These are phyloP conservation scores for Populus tomentosa DNA, from an alignment of 441 rosid species.

Conservation along the genomic window DNA sequence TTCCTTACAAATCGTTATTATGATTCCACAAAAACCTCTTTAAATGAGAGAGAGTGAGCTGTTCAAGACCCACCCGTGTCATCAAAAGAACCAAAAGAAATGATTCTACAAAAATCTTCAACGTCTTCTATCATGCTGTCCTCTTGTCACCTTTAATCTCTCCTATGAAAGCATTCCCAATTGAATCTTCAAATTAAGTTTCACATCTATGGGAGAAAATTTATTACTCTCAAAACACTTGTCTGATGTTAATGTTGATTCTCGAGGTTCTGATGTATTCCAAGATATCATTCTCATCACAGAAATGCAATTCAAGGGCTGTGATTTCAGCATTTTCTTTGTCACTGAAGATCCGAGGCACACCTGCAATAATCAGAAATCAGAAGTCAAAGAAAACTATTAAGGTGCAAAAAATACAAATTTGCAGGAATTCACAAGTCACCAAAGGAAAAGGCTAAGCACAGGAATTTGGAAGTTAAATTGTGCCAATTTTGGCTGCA, in stretches of 20 bases:
- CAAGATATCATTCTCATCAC: conserved; percentile 36
- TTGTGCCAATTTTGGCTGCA: not conserved
- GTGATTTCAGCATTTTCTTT: conserved; percentile 53
- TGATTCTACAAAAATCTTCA: not conserved
- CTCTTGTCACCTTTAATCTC: not conserved
- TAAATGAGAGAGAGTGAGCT: not conserved
- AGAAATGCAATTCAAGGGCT: conserved; percentile 51
- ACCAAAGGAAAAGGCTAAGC: not conserved
- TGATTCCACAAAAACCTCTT: not conserved
- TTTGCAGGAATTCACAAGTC: not conserved
- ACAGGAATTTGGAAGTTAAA: not conserved
- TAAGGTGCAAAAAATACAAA: not conserved
- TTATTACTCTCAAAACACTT: conserved; percentile 48
- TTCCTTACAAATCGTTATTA: not conserved
- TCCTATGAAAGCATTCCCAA: not conserved
- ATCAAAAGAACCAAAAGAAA: not conserved
- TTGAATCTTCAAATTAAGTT: not conserved
- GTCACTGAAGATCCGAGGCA: conserved; percentile 76
- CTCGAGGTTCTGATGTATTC: conserved; percentile 76
- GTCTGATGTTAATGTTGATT: conserved; percentile 88
- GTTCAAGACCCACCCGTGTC: not conserved
- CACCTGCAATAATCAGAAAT: conserved; percentile 41
- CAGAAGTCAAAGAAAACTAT: not conserved
- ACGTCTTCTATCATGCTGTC: not conserved
- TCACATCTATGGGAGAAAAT: not conserved